Conservation (phyloP, 768 basidiomycete species). For the Lactarius hatsudake region DNA sequence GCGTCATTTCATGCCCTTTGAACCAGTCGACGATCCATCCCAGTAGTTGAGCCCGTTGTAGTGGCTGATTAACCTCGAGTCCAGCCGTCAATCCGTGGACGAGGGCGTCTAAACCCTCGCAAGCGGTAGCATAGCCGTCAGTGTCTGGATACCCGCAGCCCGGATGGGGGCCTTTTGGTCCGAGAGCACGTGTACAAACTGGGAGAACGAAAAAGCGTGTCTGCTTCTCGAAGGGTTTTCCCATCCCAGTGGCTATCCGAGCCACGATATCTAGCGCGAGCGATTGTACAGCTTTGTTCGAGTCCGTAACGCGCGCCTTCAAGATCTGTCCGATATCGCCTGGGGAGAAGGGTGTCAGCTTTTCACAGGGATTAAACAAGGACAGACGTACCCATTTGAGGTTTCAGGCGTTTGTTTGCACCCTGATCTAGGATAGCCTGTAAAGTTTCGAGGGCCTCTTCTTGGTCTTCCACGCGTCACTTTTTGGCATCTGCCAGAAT, state of each 20-base stretch:
- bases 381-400: slow-evolving; percentile 68
- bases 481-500: slow-evolving; percentile 83
- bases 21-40: slow-evolving; percentile 81
- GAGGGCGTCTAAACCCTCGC: slow-evolving; percentile 82
- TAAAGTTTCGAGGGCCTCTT: slow-evolving; percentile 86
- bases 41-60: slow-evolving; percentile 76
- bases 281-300: slow-evolving; percentile 90
- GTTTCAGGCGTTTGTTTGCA: slow-evolving; percentile 87
- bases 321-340: slow-evolving; percentile 89
- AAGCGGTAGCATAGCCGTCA: slow-evolving; percentile 84
- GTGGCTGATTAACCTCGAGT: slow-evolving; percentile 83
- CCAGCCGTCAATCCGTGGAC: slow-evolving; percentile 72
- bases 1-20: slow-evolving; percentile 55
- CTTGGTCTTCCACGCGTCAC: slow-evolving; percentile 94
- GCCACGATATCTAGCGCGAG: slow-evolving; percentile 88
- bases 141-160: slow-evolving; percentile 67
- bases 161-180: slow-evolving; percentile 92
- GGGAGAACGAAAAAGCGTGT: slow-evolving; percentile 71
- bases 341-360: slow-evolving; percentile 34
- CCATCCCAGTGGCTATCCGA: slow-evolving; percentile 92
- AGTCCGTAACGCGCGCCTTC: slow-evolving; percentile 85
- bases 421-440: slow-evolving; percentile 86
- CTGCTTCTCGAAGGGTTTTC: slow-evolving; percentile 91
- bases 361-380: slow-evolving; percentile 3
- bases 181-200: slow-evolving; percentile 77